Evolutionary conservation across 2,329 filamentous ascomycete species (phyloP).

Genomic region (Pyrenophora seminiperda): DNA sequence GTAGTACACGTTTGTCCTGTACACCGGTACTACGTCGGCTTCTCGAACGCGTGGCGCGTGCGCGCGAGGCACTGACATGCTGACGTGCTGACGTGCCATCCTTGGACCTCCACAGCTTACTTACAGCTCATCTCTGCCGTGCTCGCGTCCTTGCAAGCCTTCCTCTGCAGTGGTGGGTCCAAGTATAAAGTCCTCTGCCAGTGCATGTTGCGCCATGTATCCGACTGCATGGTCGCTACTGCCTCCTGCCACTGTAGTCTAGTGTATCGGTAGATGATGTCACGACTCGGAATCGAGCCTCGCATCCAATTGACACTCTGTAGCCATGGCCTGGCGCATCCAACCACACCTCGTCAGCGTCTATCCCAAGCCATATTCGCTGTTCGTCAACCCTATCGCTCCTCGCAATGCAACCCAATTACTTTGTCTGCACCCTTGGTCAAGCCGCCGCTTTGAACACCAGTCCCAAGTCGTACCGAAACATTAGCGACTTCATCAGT

Average conservation of each 20-base stretch:
- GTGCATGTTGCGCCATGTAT: not conserved
- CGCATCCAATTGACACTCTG: not conserved
- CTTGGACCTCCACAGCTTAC: not conserved
- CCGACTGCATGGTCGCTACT: constrained; percentile 9
- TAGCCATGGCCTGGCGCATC: not conserved
- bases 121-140: not conserved
- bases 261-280: constrained; percentile 36
- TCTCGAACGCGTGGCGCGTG: constrained; percentile 14
- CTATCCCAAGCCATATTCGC: constrained; percentile 1
- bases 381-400: not conserved
- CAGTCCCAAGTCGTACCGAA: constrained; percentile 48
- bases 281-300: constrained; percentile 27
- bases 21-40: not conserved
- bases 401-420: constrained; percentile 50
- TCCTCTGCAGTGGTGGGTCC: not conserved
- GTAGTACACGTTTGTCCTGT: too few species aligned
- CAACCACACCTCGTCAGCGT: too few species aligned
- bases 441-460: constrained; percentile 54
- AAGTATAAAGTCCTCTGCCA: too few species aligned
- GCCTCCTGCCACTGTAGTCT: not conserved
- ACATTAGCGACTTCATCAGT: constrained; percentile 59
- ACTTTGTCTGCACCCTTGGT: constrained; percentile 67
- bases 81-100: not conserved
- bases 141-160: not conserved
- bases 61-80: not conserved